Conservation (phyloP, 73 alveolate species). For the Paramecium pentaurelia region DNA sequence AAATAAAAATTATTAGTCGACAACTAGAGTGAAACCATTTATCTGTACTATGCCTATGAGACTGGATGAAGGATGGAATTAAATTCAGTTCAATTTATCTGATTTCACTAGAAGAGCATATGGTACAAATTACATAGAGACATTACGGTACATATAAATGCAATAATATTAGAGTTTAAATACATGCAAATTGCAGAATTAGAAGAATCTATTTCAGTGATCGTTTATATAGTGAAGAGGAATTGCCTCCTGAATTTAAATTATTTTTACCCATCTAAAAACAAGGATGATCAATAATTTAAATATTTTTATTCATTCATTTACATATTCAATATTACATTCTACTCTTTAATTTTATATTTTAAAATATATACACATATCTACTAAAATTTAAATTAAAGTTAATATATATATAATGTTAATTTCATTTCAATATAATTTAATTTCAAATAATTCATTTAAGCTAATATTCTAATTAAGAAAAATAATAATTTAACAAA, state of each 20-base stretch:
- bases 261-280: constrained; percentile 72
- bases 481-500: too few relatives aligned
- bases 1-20: constrained; percentile 84
- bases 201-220: constrained; percentile 84
- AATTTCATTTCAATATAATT: not conserved
- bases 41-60: constrained; percentile 96
- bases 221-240: constrained; percentile 73
- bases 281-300: constrained; percentile 30
- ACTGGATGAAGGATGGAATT: constrained; percentile 87
- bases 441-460: too few relatives aligned
- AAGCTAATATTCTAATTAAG: not conserved
- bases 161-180: constrained; percentile 64
- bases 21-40: constrained; percentile 98
- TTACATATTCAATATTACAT: not conserved
- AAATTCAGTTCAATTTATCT: constrained; percentile 84
- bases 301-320: not conserved
- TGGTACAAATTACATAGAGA: constrained; percentile 82
- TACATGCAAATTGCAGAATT: constrained; percentile 84
- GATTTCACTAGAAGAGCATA: constrained; percentile 89
- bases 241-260: constrained; percentile 84
- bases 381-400: too few relatives aligned
- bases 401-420: not conserved
- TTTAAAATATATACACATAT: too few relatives aligned
- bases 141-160: constrained; percentile 53
- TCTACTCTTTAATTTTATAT: not conserved